Conservation (phyloP, 2,329 filamentous ascomycete species). For the Cercospora berteroae region DNA sequence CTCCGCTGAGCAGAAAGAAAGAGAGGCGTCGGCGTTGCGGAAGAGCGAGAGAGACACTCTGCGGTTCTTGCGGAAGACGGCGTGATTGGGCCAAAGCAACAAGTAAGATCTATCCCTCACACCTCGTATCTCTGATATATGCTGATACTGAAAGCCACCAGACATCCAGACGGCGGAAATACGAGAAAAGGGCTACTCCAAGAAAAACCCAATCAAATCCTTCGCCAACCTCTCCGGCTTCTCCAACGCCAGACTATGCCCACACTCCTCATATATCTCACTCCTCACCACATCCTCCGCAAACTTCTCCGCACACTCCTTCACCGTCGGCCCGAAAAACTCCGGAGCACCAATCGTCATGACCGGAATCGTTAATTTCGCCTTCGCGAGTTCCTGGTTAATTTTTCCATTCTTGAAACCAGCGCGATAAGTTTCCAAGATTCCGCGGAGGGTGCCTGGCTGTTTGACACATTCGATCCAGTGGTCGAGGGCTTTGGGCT, state of each 20-base stretch:
- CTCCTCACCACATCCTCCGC: conserved; percentile 34
- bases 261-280: conserved; percentile 39
- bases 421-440: conserved; percentile 39
- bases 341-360: conserved; percentile 40
- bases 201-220: conserved; percentile 31
- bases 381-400: conserved; percentile 32
- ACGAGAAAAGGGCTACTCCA: background rate
- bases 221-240: conserved; percentile 34
- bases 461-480: conserved; percentile 37
- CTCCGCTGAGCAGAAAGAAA: background rate
- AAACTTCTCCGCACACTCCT: conserved; percentile 34
- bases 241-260: conserved; percentile 39
- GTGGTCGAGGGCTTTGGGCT: conserved; percentile 36
- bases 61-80: background rate
- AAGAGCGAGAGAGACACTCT: background rate
- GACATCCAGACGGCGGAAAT: background rate
- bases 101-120: background rate
- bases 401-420: conserved; percentile 38
- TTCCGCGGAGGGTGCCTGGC: conserved; percentile 37
- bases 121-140: background rate
- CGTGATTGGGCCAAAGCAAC: background rate
- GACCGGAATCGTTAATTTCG: conserved; percentile 34
- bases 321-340: conserved; percentile 38
- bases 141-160: background rate
- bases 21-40: background rate